Percentiles rank a stretch among this genome's conserved stretches.
Evolutionary conservation across 441 rosid species (phyloP).

Genomic region (Iberis amara): DNA sequence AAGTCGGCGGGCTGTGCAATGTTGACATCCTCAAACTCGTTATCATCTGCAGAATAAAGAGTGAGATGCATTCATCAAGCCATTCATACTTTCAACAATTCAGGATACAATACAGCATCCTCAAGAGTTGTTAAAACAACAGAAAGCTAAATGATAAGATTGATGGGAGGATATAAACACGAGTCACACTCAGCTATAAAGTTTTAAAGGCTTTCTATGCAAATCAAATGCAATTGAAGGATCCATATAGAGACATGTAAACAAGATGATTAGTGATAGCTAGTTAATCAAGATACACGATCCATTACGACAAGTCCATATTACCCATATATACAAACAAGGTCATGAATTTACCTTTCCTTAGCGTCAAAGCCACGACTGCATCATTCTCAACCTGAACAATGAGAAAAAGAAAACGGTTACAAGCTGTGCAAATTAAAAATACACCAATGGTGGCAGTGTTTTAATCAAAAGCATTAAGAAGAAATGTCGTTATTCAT

Average conservation of each 20-base stretch:
- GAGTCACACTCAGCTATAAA: conserved; percentile 13
- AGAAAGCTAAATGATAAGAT: background rate
- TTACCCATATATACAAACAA: conserved; percentile 1
- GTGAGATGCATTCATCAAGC: background rate
- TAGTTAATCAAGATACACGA: background rate
- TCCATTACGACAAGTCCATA: conserved; percentile 1
- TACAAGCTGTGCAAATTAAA: conserved; percentile 10
- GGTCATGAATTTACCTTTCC: conserved; percentile 48
- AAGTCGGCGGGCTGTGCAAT: conserved; percentile 53
- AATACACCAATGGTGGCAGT: background rate
- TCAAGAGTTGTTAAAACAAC: background rate
- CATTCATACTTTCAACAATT: conserved; percentile 5
- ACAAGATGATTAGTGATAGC: background rate
- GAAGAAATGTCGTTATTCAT: background rate
- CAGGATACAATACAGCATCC: conserved; percentile 8
- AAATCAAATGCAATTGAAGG: conserved; percentile 8
- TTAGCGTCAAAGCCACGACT: conserved; percentile 76
- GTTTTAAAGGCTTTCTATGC: background rate
- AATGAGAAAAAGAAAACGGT: conserved; percentile 11
- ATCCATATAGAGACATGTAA: background rate
- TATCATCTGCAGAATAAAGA: conserved; percentile 48
- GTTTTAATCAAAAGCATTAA: background rate
- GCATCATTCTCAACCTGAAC: conserved; percentile 94
- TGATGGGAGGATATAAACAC: background rate
- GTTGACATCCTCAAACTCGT: conserved; percentile 73